Base-by-base conservation (phyloP, 2,329 filamentous ascomycete genomes). In the Ophiocordyceps camponoti-saundersi region DNA sequence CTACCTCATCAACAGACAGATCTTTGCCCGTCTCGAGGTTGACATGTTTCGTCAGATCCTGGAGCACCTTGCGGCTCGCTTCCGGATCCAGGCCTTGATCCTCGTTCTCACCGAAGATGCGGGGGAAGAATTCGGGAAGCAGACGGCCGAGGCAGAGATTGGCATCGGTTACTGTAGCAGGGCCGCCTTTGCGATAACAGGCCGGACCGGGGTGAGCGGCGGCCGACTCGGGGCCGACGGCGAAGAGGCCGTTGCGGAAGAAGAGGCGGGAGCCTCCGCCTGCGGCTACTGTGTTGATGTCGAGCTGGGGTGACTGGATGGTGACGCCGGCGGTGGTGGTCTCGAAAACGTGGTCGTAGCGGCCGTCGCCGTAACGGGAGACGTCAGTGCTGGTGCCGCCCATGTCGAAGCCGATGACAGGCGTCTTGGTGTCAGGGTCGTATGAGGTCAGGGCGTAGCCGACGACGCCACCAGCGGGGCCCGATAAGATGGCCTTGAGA, bases 211-310 rank as follows among this genome's bases (percentile, higher is more conserved):
- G 82, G 55, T 84, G 77, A 6, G 82, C 80, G 32, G 76, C 74
- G 1, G 81, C 80, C 23, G 78, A 82, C 54, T 85, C 80, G 1
- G 82, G 82, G 0, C 82, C 82, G 6, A 86, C 82, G 1, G 79
- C 75, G 51, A 87, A 85, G 2, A 87, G 66, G 0, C 82, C 82
- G 49, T 85, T 85, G 49, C 73, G 75, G 71, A 78, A 86, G 55
- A 79, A 80, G 0, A 88, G 65, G 16, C 78, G 69, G 1, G 77
- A 82, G n/a, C 81, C 80, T 50, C 83, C 83, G 18, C 83, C 82
- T 7, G 83, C 82, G 22, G 83, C 83, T 5, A 88, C 82, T 1
- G 85, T 90, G 58, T 86, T 85, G 58, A 90, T 88, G 54, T 89
- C 84, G 1, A 89, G 71, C 57, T 89, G 84, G 0, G 85, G 84